Base-by-base conservation (phyloP, 1,284 basidiomycete genomes). In the Thecaphora frezii region DNA sequence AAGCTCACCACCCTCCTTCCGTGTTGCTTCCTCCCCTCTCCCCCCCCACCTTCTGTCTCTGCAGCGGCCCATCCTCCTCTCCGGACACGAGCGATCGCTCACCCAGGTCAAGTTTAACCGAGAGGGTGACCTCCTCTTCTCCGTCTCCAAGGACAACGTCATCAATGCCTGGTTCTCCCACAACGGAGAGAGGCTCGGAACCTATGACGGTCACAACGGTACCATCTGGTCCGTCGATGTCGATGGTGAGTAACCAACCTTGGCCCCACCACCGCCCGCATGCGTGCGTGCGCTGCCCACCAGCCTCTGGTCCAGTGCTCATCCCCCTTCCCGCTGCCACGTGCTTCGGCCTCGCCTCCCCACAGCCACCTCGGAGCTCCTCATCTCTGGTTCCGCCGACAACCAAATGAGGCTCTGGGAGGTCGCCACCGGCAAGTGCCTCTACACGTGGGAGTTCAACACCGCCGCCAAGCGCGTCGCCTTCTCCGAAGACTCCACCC, bases 111-210 rank as follows among this genome's bases (percentile, higher is more conserved):
- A 80, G 65, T 82, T 93, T 85, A 98, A 98, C 84, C 82, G 84
- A 54, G 94, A 98, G 80, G 94, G 94, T 67, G 94, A 98, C 81
- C 84, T 98, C 14, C 85, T 99, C 53, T 97, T 98, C 82, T 89
- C 93, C 25, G 91, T 89, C 76, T 93, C 92, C 74, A 98, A 98
- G 85, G 94, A 99, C 80, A 86, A 89, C 74, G 81, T 91, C 73
- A 91, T 97, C 81, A 97, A 97, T 78, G 92, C 91, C 46, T 97
- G 93, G 93, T 97, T 87, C 82, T 89, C 93, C n/a, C 91, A 96
- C 77, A 99, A 99, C 77, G 96, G 96, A 66, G 94, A 98, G 83
- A 85, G 96, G 58, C 82, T 98, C 73, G 96, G 94, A 45, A 98
- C 96, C 53, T 97, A 97, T 80, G 88, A 92, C 52, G 96, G 93